Evolutionary conservation across 176 grass and related monocot species (phyloP), one percentile per base, ranked within the genome.

Genomic region (Urochloa ruziziensis): DNA sequence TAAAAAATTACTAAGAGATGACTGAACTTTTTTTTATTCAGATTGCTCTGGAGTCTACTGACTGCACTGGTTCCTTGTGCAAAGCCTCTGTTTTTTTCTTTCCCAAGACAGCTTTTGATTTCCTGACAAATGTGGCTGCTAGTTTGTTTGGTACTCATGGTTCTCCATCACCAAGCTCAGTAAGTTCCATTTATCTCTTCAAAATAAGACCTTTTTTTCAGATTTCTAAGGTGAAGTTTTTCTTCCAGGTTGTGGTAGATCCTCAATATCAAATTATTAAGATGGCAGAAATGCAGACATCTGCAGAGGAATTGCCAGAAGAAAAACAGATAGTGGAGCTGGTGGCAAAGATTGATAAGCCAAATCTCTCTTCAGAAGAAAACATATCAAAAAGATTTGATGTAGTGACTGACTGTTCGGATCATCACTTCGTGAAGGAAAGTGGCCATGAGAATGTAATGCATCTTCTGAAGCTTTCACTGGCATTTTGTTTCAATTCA

Each of bases 381-480:
- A 85, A 58, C 57, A 61, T 86, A 52, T 59, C 35, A 78, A 91
- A 78, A 95, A 70, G 75, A 37, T 94, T 99, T 89, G 93, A 96
- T 89, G 88, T 94, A 39, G 83, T 96, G 49, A 84, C 88, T 21
- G 89, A 96, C 68, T 88, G 81, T 80, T 89, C 89, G 52, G 96
- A 99, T 69, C 93, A 96, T 89, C 84, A 92, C 82, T 99, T 96
- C 87, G 62, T 90, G 36, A 91, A 82, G 80, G 85, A 90, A 79
- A 85, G 27, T 67, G 81, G 77, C 69, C 76, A 80, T 4, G 70
- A 77, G 81, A 87, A 85, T 78, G 67, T 90, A 85, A 82, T 48
- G 68, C 40, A 74, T 59, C 24, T 74, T 33, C 52, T 61, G 21
- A 56, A 87, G 28, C 47, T 52, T 80, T 36, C 14, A 62, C 21